Conservation (phyloP, 2,329 filamentous ascomycete genomes). For the Didymella pomorum region DNA sequence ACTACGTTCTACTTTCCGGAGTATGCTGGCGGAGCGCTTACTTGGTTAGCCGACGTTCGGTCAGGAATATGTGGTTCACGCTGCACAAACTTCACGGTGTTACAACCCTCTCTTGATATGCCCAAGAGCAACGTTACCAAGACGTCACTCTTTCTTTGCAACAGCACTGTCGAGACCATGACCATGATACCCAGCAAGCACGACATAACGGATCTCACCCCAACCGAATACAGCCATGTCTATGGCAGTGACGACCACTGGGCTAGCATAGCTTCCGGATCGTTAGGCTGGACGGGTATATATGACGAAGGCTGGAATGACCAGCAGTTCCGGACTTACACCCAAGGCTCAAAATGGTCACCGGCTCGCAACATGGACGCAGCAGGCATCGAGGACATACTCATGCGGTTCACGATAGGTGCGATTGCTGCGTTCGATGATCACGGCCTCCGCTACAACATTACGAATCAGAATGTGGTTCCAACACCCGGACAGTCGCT, state of each 20-base stretch:
- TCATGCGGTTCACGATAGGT: conserved; percentile 37
- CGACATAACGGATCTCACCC: conserved; percentile 28
- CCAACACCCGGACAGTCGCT: conserved; percentile 37
- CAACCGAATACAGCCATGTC: conserved; percentile 28
- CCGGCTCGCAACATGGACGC: conserved; percentile 23
- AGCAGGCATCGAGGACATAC: conserved; percentile 28
- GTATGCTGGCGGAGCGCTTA: conserved; percentile 30
- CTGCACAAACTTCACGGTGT: conserved; percentile 47
- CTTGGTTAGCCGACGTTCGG: conserved; percentile 35
- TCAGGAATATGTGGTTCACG: conserved; percentile 31
- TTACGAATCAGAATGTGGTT: conserved; percentile 27
- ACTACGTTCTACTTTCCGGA: conserved; percentile 25
- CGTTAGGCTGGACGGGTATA: conserved; percentile 46
- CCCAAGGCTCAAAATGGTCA: conserved; percentile 34
- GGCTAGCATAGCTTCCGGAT: conserved; percentile 41
- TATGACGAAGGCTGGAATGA: conserved; percentile 21
- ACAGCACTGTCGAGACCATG: conserved; percentile 33
- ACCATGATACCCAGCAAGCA: conserved; percentile 12
- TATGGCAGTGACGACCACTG: conserved; percentile 38
- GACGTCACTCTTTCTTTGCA: conserved; percentile 41
- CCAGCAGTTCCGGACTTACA: conserved; percentile 31
- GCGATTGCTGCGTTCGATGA: conserved; percentile 43
- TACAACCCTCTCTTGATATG: conserved; percentile 23
- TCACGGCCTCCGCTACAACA: conserved; percentile 32
- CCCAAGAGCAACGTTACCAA: neutral